Conservation (phyloP, 805 yeast genomes). For the Yamadazyma scolyti region DNA sequence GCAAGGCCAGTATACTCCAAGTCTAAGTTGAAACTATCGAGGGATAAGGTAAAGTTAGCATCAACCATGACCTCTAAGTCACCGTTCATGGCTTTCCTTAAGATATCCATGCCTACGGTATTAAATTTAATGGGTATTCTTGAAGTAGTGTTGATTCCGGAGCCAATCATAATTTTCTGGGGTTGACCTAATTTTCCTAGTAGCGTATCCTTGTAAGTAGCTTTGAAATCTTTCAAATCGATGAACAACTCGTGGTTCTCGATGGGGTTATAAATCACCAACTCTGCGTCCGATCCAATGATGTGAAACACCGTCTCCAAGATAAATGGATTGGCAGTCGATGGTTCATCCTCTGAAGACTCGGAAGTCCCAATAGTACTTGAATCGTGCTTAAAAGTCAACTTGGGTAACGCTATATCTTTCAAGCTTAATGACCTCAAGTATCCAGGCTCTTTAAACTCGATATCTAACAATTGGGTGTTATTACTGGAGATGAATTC, state of each 20-base stretch:
- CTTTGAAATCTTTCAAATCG: conserved; percentile 43
- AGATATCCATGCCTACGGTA: conserved; percentile 45
- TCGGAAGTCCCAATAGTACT: too few species aligned
- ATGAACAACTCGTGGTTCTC: conserved; percentile 42
- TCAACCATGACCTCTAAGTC: conserved; percentile 43
- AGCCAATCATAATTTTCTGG: conserved; percentile 43
- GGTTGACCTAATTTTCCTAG: conserved; percentile 44
- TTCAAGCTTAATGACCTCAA: neutral
- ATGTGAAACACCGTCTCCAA: conserved; percentile 51
- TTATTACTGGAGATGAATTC: conserved; percentile 5
- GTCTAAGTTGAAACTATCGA: conserved; percentile 39
- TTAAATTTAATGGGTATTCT: conserved; percentile 47
- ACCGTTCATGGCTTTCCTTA: conserved; percentile 50
- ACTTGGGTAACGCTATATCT: conserved; percentile 1
- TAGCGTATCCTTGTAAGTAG: conserved; percentile 42
- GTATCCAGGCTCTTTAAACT: conserved; percentile 1
- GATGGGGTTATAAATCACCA: conserved; percentile 54
- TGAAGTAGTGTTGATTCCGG: conserved; percentile 50
- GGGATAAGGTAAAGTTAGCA: conserved; percentile 37
- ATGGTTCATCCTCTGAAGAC: neutral
- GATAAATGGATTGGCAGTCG: conserved; percentile 34
- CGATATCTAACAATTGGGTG: conserved; percentile 1
- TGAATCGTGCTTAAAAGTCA: conserved; percentile 1
- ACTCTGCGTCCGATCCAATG: conserved; percentile 50
- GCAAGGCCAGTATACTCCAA: conserved; percentile 46